Percentiles rank a stretch among this genome's conserved stretches.
Evolutionary conservation across 2,329 filamentous ascomycete species (phyloP).

Genomic region (Phyllosticta citriasiana): DNA sequence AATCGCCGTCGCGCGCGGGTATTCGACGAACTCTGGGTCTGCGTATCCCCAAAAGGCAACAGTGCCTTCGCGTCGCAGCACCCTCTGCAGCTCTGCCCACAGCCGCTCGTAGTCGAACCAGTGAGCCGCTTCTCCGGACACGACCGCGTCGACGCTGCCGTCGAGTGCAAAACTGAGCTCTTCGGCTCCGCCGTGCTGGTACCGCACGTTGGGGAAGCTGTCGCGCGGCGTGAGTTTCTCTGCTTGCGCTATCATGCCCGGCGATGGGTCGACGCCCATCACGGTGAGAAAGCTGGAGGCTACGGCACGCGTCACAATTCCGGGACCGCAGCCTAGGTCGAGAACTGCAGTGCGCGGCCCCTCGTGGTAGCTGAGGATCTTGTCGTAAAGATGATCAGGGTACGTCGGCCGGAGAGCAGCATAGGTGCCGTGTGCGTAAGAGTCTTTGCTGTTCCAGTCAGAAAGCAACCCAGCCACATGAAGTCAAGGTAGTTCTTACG

Average conservation of each 20-base stretch:
- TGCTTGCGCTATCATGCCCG: conserved; percentile 41
- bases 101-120: conserved; percentile 53
- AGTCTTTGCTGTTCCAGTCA: conserved; percentile 37
- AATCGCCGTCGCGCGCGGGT: conserved; percentile 42
- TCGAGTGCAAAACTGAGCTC: conserved; percentile 42
- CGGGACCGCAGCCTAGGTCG: conserved; percentile 57
- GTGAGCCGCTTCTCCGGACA: conserved; percentile 50
- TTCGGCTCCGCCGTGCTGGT: conserved; percentile 44
- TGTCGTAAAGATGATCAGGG: conserved; percentile 44
- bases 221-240: conserved; percentile 13
- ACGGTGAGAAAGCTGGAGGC: conserved; percentile 42
- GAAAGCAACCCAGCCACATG: neutral
- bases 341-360: conserved; percentile 32
- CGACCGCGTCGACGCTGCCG: conserved; percentile 42
- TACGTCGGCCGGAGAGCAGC: conserved; percentile 52
- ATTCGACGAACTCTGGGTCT: conserved; percentile 50
- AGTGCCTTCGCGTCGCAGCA: conserved; percentile 46
- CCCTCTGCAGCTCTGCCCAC: conserved; percentile 46
- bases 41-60: conserved; percentile 59
- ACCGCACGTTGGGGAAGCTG: conserved; percentile 35
- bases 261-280: conserved; percentile 48
- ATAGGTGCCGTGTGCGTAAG: conserved; percentile 49
- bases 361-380: conserved; percentile 45
- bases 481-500: neutral
- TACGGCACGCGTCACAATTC: conserved; percentile 46